Conservation (phyloP, 192 early-diverging fungal genomes). For the Coemansia sp. region DNA sequence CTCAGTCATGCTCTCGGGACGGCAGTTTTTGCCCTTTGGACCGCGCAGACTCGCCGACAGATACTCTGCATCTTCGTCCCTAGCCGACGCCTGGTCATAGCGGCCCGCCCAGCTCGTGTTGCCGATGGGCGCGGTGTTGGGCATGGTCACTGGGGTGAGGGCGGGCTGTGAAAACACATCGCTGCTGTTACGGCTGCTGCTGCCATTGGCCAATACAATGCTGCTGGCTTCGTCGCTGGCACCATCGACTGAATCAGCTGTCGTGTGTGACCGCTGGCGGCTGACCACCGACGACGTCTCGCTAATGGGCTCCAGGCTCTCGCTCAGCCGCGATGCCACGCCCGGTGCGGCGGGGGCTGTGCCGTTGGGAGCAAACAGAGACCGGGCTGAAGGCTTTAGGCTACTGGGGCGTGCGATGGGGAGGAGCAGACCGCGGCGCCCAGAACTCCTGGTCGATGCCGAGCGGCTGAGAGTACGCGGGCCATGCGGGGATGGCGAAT, state of each 20-base stretch:
- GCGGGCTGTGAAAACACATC: constrained; percentile 16
- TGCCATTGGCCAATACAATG: neutral
- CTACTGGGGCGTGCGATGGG: constrained; percentile 42
- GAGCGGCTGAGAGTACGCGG: neutral
- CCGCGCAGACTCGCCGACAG: constrained; percentile 46
- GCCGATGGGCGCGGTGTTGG: constrained; percentile 24
- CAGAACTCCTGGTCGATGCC: constrained; percentile 12
- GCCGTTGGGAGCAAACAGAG: constrained; percentile 24
- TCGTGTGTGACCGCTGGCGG: constrained; percentile 44
- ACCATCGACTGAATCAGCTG: constrained; percentile 30
- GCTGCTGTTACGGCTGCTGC: constrained; percentile 25
- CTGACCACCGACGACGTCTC: constrained; percentile 39
- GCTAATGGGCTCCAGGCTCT: constrained; percentile 54
- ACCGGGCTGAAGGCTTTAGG: constrained; percentile 42
- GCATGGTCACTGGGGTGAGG: constrained; percentile 1
- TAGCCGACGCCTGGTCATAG: constrained; percentile 4
- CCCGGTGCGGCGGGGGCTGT: constrained; percentile 3
- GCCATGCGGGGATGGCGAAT: neutral
- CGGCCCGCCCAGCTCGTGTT: constrained; percentile 12
- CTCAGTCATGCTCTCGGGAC: constrained; percentile 55
- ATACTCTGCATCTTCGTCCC: constrained; percentile 11
- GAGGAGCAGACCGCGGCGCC: constrained; percentile 46
- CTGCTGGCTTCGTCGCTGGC: constrained; percentile 3
- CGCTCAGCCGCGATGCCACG: constrained; percentile 38
- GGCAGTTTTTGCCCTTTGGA: constrained; percentile 55